Conservation (phyloP, 257 asterid genomes). For the Haberlea rhodopensis region DNA sequence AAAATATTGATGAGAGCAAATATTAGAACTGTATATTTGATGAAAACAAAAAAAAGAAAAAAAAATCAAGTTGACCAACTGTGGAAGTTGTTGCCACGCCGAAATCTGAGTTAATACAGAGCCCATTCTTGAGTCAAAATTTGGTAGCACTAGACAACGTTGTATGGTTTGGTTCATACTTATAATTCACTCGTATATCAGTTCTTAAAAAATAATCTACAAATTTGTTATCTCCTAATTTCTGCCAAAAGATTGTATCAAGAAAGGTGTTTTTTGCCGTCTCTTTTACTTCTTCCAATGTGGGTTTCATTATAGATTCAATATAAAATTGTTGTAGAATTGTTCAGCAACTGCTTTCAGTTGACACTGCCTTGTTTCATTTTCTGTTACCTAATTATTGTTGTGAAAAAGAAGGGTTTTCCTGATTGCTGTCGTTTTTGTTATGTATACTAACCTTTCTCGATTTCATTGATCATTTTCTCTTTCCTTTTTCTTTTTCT, state of each 20-base stretch:
- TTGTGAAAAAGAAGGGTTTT: not conserved
- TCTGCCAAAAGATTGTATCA: slow-evolving; percentile 3
- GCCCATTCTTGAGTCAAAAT: not conserved
- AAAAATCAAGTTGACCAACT: not conserved
- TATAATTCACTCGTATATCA: not conserved
- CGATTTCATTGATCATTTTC: slow-evolving; percentile 19
- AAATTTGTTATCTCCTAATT: not conserved
- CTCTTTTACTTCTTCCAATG: not conserved
- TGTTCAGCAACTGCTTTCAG: not conserved
- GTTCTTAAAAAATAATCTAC: too few species aligned
- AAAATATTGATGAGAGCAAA: too few species aligned
- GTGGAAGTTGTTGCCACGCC: too few species aligned
- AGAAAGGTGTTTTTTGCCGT: slow-evolving; percentile 19
- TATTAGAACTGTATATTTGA: too few species aligned
- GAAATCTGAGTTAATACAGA: too few species aligned
- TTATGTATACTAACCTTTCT: slow-evolving; percentile 21
- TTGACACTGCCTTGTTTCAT: not conserved
- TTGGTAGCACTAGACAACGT: not conserved
- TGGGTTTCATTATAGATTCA: not conserved
- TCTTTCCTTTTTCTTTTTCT: not conserved
- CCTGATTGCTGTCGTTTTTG: slow-evolving; percentile 2
- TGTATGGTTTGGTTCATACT: not conserved
- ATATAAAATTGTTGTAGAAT: not conserved
- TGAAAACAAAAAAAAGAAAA: too few species aligned
- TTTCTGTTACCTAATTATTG: slow-evolving; percentile 21